Evolutionary conservation across 768 basidiomycete species (phyloP).

Genomic region (Tylopilus balloui): DNA sequence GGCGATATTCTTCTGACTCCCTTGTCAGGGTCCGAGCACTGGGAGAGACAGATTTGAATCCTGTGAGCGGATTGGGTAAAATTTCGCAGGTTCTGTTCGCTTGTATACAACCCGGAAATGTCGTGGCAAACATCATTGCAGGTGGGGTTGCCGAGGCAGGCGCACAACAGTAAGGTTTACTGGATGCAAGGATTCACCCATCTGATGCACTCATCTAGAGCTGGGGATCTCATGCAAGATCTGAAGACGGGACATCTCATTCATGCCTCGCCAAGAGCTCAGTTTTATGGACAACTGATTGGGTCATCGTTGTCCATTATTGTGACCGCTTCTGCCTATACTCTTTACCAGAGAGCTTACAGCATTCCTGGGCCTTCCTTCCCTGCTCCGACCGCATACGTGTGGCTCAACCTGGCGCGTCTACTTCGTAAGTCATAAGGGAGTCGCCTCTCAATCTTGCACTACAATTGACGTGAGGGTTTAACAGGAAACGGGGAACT

Average conservation of each 20-base stretch:
- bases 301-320: slow-evolving; percentile 86
- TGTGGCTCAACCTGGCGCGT: slow-evolving; percentile 81
- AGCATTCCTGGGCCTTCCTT: slow-evolving; percentile 91
- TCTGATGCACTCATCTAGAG: slow-evolving; percentile 41
- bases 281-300: slow-evolving; percentile 91
- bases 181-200: not conserved
- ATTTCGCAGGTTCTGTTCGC: slow-evolving; percentile 93
- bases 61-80: slow-evolving; percentile 90
- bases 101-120: slow-evolving; percentile 89
- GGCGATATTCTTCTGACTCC: slow-evolving; percentile 5
- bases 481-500: slow-evolving; percentile 72
- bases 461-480: slow-evolving; percentile 4
- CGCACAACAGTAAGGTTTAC: slow-evolving; percentile 70
- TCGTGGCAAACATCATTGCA: slow-evolving; percentile 97
- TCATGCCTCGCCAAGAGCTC: slow-evolving; percentile 85
- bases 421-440: slow-evolving; percentile 55
- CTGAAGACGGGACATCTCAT: slow-evolving; percentile 95
- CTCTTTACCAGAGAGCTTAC: slow-evolving; percentile 83
- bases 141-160: slow-evolving; percentile 96
- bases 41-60: slow-evolving; percentile 93
- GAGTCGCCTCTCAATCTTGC: not conserved
- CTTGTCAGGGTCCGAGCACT: slow-evolving; percentile 76
- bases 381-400: slow-evolving; percentile 91
- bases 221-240: slow-evolving; percentile 98
- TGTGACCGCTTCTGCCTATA: slow-evolving; percentile 84